Base-by-base conservation (phyloP, 208 protist species). In the Leishmania braziliensis region DNA sequence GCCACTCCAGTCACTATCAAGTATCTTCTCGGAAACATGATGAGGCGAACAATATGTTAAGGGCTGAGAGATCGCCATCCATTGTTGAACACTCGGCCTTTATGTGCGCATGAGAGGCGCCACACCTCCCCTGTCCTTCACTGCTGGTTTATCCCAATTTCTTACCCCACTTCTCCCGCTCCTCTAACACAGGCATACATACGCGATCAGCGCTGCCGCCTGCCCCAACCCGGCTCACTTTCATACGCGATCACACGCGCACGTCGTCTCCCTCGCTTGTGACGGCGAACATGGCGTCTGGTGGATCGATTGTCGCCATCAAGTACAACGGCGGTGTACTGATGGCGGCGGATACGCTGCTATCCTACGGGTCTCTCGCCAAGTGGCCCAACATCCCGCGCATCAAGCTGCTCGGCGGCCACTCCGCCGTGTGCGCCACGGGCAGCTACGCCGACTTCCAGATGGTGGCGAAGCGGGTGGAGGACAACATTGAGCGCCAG, bases 401-500 rank as follows among this genome's bases (percentile, higher is more conserved):
- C 58, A 90, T 99, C 23, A 89, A 94, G 66, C 83, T 94, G 23
- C 77, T 99, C 56, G 98, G 98, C 68, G 68, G 87, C n/a, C 78
- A 95, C 84, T 97, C 97, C 14, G 85, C 97, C 39, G 75, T 99
- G 43, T 99, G 97, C 60, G 97, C 91, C 14, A 95, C 94, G 26
- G 99, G 99, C 53, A 98, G 99, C 90, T 98, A 98, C 80, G 98
- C 97, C 50, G 99, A 99, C 86, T 99, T 99, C 85, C 99, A 99
- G 91, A 84, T 93, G 65, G 92, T 99, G 82, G 87, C 89, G 29
- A 79, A 91, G 53, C 72, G 89, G 46, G 74, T 99, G 43, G 86
- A 95, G 48, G 88, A 95, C 54, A 88, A 94, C 54, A 90, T 98
- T 77, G 92, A 96, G 54, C 88, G 86, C 6, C 93, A 96, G 77